Conservation (phyloP, 805 yeast genomes). For the Starmerella potacharoeniae region DNA sequence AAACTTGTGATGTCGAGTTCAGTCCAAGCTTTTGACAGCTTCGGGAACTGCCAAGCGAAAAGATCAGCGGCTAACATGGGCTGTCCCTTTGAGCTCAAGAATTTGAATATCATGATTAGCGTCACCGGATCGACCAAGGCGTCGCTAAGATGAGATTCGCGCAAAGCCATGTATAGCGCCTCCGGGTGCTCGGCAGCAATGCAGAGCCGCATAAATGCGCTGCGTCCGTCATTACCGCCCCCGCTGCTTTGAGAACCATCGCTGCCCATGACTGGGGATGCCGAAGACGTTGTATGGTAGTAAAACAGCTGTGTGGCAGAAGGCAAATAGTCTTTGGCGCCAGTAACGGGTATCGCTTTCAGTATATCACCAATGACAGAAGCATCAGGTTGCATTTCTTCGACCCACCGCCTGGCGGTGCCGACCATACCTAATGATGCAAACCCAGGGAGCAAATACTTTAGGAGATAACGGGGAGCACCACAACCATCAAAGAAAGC, state of each 20-base stretch:
- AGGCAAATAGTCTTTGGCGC: slow-evolving; percentile 10
- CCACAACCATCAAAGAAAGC: slow-evolving; percentile 17
- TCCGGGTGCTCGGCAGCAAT: slow-evolving; percentile 15
- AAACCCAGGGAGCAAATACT: slow-evolving; percentile 14
- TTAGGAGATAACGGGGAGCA: slow-evolving; percentile 9
- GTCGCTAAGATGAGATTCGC: slow-evolving; percentile 24
- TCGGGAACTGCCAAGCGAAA: slow-evolving; percentile 22
- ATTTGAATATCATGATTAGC: slow-evolving; percentile 16
- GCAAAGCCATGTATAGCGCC: slow-evolving; percentile 23
- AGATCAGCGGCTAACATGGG: slow-evolving; percentile 25
- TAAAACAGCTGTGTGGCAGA: slow-evolving; percentile 18
- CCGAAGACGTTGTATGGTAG: neutral
- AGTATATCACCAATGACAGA: slow-evolving; percentile 1
- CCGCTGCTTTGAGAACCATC: slow-evolving; percentile 2
- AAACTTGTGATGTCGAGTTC: slow-evolving; percentile 8
- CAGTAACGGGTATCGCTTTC: slow-evolving; percentile 1
- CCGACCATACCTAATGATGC: slow-evolving; percentile 13
- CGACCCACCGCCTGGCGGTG: slow-evolving; percentile 16
- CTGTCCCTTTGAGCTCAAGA: slow-evolving; percentile 11
- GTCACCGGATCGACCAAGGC: slow-evolving; percentile 28
- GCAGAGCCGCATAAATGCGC: slow-evolving; percentile 21
- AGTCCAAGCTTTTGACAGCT: slow-evolving; percentile 8
- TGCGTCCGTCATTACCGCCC: slow-evolving; percentile 11
- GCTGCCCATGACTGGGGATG: neutral
- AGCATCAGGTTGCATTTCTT: neutral